phyloP scores from a whole-genome alignment of 768 basidiomycete genomes.

The Pholiota microspora region DNA sequence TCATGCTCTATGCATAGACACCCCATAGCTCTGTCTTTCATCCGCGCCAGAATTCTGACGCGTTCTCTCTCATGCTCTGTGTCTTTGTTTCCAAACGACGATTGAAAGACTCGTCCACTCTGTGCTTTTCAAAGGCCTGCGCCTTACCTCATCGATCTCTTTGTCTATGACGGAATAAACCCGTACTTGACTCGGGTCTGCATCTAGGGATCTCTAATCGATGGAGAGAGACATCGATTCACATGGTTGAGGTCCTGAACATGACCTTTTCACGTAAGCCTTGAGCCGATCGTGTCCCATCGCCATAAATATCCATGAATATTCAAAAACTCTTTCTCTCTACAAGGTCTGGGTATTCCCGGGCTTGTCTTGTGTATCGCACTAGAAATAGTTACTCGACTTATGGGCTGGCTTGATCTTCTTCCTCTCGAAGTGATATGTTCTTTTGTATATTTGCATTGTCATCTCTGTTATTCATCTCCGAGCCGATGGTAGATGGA shows the following conservation, averaged over 20 bases:
- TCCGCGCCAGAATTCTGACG: neutral
- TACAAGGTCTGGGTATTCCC: neutral
- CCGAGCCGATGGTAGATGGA: no score
- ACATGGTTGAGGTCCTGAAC: no score
- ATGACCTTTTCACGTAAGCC: neutral
- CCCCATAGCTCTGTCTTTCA: neutral
- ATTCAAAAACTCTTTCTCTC: neutral
- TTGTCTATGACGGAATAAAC: neutral
- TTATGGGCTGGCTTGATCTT: neutral
- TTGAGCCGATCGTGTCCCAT: neutral
- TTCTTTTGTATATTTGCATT: neutral
- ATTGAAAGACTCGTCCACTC: no score
- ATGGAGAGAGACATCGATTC: no score
- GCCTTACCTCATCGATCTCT: neutral
- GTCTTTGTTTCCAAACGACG: no score
- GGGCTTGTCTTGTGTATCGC: neutral
- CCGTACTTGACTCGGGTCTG: neutral
- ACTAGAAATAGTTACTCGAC: neutral
- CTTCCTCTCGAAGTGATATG: neutral
- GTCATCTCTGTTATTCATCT: no score
- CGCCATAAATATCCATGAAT: neutral
- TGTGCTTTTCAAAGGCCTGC: no score
- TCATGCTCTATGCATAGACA: neutral
- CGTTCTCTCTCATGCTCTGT: no score
- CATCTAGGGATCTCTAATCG: neutral